These are phyloP conservation scores for Colletotrichum ledebouriae DNA, from an alignment of 2,329 filamentous ascomycete species.

Conservation along the genomic window DNA sequence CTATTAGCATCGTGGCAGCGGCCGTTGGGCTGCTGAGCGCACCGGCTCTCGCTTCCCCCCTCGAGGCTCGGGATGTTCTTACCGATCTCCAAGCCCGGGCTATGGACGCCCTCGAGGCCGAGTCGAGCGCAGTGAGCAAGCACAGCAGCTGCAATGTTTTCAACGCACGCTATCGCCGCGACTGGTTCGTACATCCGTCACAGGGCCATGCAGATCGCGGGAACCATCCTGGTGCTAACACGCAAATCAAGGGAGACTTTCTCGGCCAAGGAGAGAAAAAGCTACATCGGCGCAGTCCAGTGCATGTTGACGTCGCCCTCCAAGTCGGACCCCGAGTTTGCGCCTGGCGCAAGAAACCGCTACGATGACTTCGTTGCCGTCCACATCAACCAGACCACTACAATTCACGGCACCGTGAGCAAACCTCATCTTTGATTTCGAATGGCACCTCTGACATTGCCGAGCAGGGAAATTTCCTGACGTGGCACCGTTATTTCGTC, in stretches of 20 bases:
- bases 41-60: not conserved
- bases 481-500: constrained; percentile 44
- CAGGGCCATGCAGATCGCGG: not conserved
- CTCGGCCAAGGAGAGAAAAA: constrained; percentile 39
- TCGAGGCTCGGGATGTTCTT: constrained; percentile 17
- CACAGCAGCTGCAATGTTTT: constrained; percentile 34
- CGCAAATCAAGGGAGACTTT: constrained; percentile 11
- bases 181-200: constrained; percentile 26
- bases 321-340: constrained; percentile 25
- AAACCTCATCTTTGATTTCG: not conserved
- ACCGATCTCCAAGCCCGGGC: constrained; percentile 22
- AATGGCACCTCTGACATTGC: fast-evolving
- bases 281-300: constrained; percentile 42
- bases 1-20: too few species aligned
- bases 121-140: constrained; percentile 15
- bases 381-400: constrained; percentile 38
- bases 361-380: constrained; percentile 45
- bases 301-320: constrained; percentile 38
- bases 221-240: not conserved
- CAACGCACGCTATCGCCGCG: constrained; percentile 37
- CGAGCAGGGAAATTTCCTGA: constrained; percentile 39
- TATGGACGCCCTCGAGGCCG: constrained; percentile 18
- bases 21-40: too few species aligned
- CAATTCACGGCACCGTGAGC: constrained; percentile 40
- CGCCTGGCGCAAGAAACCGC: constrained; percentile 37